Conservation (phyloP, 768 basidiomycete genomes). For the Agaricus subrufescens region DNA sequence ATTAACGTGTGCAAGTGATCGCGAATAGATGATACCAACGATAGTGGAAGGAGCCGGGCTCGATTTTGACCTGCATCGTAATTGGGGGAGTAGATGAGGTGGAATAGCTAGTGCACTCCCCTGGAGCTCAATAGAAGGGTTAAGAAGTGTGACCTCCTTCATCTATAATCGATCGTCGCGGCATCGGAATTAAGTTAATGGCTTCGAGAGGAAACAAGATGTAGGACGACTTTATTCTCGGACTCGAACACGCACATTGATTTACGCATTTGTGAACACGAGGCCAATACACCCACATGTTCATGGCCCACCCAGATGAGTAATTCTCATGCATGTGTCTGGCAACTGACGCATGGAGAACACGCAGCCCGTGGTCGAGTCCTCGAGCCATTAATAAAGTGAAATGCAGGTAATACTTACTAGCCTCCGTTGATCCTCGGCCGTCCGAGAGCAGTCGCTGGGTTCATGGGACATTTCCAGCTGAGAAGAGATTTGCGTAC, state of each 20-base stretch:
- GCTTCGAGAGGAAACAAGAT: constrained; percentile 14
- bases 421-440: constrained; percentile 26
- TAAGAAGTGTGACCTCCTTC: constrained; percentile 3
- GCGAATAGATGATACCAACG: not conserved
- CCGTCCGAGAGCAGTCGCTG: constrained; percentile 6
- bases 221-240: constrained; percentile 6
- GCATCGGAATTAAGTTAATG: constrained; percentile 28
- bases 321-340: constrained; percentile 21
- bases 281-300: constrained; percentile 23
- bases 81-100: not conserved
- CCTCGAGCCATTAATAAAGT: constrained; percentile 16
- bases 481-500: not conserved
- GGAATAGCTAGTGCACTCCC: not conserved
- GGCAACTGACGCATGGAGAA: constrained; percentile 20
- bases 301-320: constrained; percentile 16
- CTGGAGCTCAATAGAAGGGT: not conserved
- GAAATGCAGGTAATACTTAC: constrained; percentile 10
- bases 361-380: constrained; percentile 22
- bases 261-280: constrained; percentile 1
- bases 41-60: not conserved
- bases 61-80: not conserved
- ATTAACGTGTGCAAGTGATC: not conserved
- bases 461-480: not conserved
- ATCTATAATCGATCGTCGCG: constrained; percentile 25
- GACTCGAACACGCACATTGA: constrained; percentile 4